Conservation (phyloP, 805 yeast species). For the Saccharomycopsis sp. region DNA sequence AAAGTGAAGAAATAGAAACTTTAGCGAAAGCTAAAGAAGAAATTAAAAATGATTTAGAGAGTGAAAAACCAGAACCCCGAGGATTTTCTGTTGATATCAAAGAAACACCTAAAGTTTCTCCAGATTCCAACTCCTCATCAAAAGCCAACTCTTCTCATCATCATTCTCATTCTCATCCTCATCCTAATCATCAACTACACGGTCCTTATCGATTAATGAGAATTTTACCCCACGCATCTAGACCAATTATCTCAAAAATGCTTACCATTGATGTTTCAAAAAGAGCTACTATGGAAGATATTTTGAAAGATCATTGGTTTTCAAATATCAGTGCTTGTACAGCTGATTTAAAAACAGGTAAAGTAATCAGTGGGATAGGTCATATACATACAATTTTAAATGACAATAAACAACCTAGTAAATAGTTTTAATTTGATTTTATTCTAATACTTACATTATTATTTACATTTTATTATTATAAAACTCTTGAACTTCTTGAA, state of each 20-base stretch:
- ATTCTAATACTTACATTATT: too few relatives aligned
- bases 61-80: not conserved
- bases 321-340: constrained; percentile 53
- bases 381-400: constrained; percentile 43
- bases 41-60: not conserved
- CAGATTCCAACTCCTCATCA: not conserved
- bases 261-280: constrained; percentile 46
- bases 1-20: constrained; percentile 18
- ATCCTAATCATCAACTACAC: constrained; percentile 21
- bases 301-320: constrained; percentile 65
- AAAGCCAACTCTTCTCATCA: not conserved
- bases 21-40: constrained; percentile 15
- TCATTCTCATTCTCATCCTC: too few relatives aligned
- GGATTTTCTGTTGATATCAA: too few relatives aligned
- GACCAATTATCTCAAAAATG: constrained; percentile 65
- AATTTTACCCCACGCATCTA: constrained; percentile 70
- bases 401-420: too few relatives aligned
- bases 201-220: constrained; percentile 81
- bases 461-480: not conserved
- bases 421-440: too few relatives aligned
- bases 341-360: constrained; percentile 28
- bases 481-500: too few relatives aligned
- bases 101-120: not conserved
- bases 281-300: constrained; percentile 59
- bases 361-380: constrained; percentile 33